These are phyloP conservation scores for Escallonia herrerae DNA, from an alignment of 129 eudicot species.

Conservation along the genomic window DNA sequence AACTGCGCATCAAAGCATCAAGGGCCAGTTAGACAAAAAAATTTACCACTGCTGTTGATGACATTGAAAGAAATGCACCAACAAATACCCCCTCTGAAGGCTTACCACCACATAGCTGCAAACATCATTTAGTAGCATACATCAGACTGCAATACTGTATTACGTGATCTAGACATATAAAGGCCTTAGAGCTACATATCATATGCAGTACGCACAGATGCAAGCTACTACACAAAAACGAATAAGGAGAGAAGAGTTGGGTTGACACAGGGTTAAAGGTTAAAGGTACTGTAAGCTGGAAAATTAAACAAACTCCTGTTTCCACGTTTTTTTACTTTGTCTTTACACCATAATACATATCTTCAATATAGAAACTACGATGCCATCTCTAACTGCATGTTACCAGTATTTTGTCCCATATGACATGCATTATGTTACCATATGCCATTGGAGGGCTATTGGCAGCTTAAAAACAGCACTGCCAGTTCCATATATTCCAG, in stretches of 20 bases:
- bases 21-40: not conserved
- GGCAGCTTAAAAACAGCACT: too few species aligned
- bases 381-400: too few species aligned
- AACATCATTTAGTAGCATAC: constrained; percentile 9
- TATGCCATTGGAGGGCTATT: too few species aligned
- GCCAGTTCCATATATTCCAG: too few species aligned
- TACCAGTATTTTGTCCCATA: too few species aligned
- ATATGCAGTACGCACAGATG: not conserved
- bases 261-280: not conserved
- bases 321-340: too few species aligned
- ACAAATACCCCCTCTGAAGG: constrained; percentile 89
- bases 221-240: not conserved
- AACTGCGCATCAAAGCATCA: constrained; percentile 1
- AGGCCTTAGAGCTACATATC: not conserved
- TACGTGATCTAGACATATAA: constrained; percentile 3
- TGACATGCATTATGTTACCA: too few species aligned
- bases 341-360: too few species aligned
- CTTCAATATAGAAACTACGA: too few species aligned
- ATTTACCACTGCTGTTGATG: constrained; percentile 96
- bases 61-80: constrained; percentile 95
- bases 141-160: constrained; percentile 10
- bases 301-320: not conserved
- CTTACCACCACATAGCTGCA: constrained; percentile 94
- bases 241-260: not conserved
- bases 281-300: not conserved